These are phyloP conservation scores for Trifolium dubium DNA, from an alignment of 306 rosid genomes.

Conservation along the genomic window DNA sequence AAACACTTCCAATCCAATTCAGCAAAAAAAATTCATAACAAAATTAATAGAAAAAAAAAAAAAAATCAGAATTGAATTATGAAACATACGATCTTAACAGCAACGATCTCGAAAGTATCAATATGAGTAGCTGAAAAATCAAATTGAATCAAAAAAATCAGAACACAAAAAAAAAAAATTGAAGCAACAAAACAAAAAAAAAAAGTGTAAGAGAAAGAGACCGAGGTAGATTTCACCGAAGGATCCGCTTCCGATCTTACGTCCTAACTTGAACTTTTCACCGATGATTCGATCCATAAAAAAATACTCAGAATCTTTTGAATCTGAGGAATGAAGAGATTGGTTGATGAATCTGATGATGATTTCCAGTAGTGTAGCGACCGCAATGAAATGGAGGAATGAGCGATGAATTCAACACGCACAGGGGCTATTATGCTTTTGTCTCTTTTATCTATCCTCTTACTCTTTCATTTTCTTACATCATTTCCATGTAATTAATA, in stretches of 20 bases:
- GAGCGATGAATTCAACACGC: no score
- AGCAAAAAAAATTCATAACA: neutral
- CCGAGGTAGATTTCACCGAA: slow-evolving; percentile 97
- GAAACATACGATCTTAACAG: slow-evolving; percentile 81
- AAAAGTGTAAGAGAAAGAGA: slow-evolving; percentile 21
- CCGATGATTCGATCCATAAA: slow-evolving; percentile 60
- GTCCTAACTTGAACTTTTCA: slow-evolving; percentile 85
- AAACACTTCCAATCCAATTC: neutral
- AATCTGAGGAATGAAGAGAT: no score
- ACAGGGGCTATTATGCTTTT: no score
- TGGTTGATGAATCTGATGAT: no score
- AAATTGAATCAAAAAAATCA: slow-evolving; percentile 30
- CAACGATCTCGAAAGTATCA: slow-evolving; percentile 91
- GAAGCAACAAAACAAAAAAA: neutral
- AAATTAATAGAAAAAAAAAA: neutral
- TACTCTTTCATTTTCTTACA: no score
- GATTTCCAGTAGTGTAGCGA: no score
- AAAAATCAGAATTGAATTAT: neutral
- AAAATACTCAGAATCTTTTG: no score
- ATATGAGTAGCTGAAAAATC: slow-evolving; percentile 74
- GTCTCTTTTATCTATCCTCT: no score
- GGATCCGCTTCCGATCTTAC: slow-evolving; percentile 99
- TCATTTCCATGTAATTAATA: no score
- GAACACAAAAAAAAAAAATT: neutral
- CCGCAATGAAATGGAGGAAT: no score